Evolutionary conservation across 331 rosid genomes (phyloP), one percentile per base, ranked within the genome.

Genomic region (Phaseolus coccineus): DNA sequence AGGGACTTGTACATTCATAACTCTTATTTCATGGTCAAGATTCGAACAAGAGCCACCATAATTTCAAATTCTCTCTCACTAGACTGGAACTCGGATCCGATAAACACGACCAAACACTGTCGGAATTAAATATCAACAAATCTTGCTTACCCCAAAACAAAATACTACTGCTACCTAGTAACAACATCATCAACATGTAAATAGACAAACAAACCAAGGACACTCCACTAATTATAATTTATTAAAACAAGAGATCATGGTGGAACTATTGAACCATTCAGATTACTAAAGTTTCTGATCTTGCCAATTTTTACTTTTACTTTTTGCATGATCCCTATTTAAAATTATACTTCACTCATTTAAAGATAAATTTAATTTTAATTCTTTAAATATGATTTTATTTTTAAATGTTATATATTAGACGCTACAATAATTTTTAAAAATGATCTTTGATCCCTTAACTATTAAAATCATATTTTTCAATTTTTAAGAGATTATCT

Each of bases 91-190:
- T 15, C 53, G 61, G 47, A 77, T 77, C 70, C 59, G 12, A 27
- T 53, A 39, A 53, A 14, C 57, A 77, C 57, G 47, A 56, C n/a
- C 57, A 69, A 69, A 37, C 44, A 16, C 31, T 1, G 2, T 15
- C 9, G n/a, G 31, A 57, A 69, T 55, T 48, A 78, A 78, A 58
- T 63, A 57, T 46, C 62, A 69, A 64, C 44, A 59, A 79, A 79
- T 61, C 77, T 61, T 33, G 19, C 44, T 44, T 31, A 8, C 28
- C 50, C 16, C 19, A 1, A 65, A 19, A 30, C 48, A 42, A 55
- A 39, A 13, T 57, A 78, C 37, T 11, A 39, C 16, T 28, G 0
- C 27, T 27, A 48, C 12, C 48, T 28, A 74, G 53, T 12, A 46
- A 56, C 53, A 53, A 72, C 13, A 27, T 13, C 46, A 28, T 59